Base-by-base conservation (phyloP, 768 basidiomycete genomes). In the Chiua virens region DNA sequence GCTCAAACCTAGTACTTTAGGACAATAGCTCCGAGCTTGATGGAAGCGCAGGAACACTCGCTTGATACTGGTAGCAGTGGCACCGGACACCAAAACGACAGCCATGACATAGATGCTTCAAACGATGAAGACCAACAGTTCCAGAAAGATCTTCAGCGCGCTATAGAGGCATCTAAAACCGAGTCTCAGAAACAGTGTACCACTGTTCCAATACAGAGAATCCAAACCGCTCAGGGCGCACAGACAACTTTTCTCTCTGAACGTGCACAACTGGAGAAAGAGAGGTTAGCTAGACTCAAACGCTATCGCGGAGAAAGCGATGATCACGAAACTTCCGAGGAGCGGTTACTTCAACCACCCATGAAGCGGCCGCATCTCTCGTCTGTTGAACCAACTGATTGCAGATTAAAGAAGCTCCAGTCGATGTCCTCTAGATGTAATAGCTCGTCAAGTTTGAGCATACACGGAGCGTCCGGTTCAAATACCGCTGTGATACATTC, bases 211-310 rank as follows among this genome's bases (percentile, higher is more conserved):
- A 20, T 22, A 8, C 13, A 21, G 13, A n/a, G 42, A 20, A 35
- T 23, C 13, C 47, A 40, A n/a, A 8, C 38, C 10, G 8, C 43
- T 17, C 47, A 6, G 42, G 23, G 2, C 28, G 53, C 5, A 28
- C 52, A 28, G 25, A 25, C 4, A 25, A 14, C 49, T 9, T 91
- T 89, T 54, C 63, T 91, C 9, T 75, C 79, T 2, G 87, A 93
- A 60, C 79, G 93, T 23, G 87, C 87, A 2, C 79, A 86, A 59
- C 63, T 95, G 51, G 93, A 96, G 69, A 79, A 76, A 51, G 91
- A 88, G 56, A 78, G 93, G 15, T 69, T 87, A 5, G 86, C 81
- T 38, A 78, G 93, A 4, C 84, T 85, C 62, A 88, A 86, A 67
- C 81, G 82, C 23, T 58, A 72, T 8, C 74, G 71, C 17, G 67